Evolutionary conservation across 2,329 filamentous ascomycete genomes (phyloP).

Genomic region (Nannizziopsis arthrosporioides): DNA sequence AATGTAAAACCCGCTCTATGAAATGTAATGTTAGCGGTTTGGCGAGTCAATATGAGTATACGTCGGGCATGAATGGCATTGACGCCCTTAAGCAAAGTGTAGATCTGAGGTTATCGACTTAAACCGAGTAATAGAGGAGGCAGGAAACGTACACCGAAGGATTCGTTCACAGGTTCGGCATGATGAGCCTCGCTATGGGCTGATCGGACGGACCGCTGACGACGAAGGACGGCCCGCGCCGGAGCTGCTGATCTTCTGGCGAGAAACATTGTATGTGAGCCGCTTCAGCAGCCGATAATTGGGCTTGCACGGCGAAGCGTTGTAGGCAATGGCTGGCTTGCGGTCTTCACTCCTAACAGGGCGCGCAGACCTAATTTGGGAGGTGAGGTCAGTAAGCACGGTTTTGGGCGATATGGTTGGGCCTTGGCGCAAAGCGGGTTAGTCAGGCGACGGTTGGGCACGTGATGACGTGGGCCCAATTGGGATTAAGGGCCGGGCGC

Average conservation of each 20-base stretch:
- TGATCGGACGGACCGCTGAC: conserved; percentile 35
- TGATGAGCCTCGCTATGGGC: conserved; percentile 27
- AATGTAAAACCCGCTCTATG: conserved; percentile 38
- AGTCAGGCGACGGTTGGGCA: conserved; percentile 9
- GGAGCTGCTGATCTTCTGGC: conserved; percentile 32
- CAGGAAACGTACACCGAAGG: conserved; percentile 33
- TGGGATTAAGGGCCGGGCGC: conserved; percentile 11
- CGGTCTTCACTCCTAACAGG: background rate
- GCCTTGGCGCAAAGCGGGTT: conserved; percentile 3
- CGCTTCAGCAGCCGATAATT: conserved; percentile 13
- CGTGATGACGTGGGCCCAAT: conserved; percentile 13
- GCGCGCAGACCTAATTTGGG: background rate
- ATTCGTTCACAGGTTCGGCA: conserved; percentile 35
- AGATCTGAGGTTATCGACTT: background rate
- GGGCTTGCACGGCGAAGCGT: conserved; percentile 12
- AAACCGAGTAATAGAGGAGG: conserved; percentile 14
- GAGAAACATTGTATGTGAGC: conserved; percentile 28
- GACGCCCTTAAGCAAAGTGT: background rate
- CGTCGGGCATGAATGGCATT: background rate
- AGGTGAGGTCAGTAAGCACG: conserved; percentile 4
- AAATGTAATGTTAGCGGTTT: conserved; percentile 10
- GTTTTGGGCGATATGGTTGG: background rate
- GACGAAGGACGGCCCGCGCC: conserved; percentile 29
- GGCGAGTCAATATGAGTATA: conserved; percentile 7
- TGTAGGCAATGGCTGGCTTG: background rate